Base-by-base conservation (phyloP, 1,284 basidiomycete species). In the Athelia psychrophila region DNA sequence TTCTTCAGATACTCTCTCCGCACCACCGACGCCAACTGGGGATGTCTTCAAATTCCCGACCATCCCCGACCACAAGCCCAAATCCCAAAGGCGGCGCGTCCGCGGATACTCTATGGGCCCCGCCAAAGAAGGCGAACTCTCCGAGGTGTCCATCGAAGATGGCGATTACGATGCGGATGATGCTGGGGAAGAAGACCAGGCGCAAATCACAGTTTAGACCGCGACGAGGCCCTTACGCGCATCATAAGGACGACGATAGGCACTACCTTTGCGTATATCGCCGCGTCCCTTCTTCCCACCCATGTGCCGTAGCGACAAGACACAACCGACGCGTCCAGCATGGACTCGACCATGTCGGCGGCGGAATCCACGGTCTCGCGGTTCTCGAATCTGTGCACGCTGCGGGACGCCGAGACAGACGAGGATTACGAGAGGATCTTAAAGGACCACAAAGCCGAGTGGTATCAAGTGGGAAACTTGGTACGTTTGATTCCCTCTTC, bases 361-460 rank as follows among this genome's bases (percentile, higher is more conserved):
- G 50, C 67, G 35, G 77, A 82, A 57, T 59, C 66, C 3, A 40
- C 75, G 2, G 58, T 86, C 2, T 73, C 79, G 18, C 63, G 69
- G 1, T 78, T 86, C 54, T 79, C 83, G 0, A 70, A 78, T 45
- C 86, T 85, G 52, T 65, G 68, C 2, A 80, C 82, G 49, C 64
- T 88, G 48, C 69, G 72, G 40, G 67, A 73, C 32, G 83, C 83
- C 0, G 55, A 53, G 2, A 55, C 64, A 1, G 79, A 80, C 49
- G 74, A 73, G 0, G 73, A 84, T 3, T 83, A 73, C 50, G 79
- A 83, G 49, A 62, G 61, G 18, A 63, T 83, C 3, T 72, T 73
- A 49, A 42, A 53, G n/a, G 56, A 70, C 30, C 51, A 83, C 23
- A 72, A 76, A 52, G 61, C 62, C 22, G 81, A 84, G 51, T 83